Evolutionary conservation across 2,329 filamentous ascomycete species (phyloP).

Genomic region (Nothomitra cinnamomea): DNA sequence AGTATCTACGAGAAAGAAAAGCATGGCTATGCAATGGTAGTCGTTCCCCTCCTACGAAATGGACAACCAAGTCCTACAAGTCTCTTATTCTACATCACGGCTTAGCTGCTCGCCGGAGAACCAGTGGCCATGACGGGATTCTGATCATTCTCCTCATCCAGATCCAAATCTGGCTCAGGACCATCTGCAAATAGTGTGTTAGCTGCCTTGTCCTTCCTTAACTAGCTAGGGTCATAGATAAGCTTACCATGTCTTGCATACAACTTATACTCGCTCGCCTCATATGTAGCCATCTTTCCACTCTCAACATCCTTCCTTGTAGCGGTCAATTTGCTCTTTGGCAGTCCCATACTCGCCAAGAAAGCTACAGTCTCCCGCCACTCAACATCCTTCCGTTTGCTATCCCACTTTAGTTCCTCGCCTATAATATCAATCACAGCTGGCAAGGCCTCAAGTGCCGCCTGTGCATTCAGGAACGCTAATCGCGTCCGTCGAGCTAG

Average conservation of each 20-base stretch:
- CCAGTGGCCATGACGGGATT: not conserved
- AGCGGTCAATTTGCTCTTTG: slow-evolving; percentile 35
- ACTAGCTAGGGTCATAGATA: not conserved
- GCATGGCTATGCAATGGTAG: too few species aligned
- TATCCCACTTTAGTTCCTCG: slow-evolving; percentile 66
- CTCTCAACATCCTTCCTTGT: slow-evolving; percentile 41
- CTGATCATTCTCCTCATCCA: not conserved
- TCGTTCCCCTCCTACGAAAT: too few species aligned
- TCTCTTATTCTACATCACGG: too few species aligned
- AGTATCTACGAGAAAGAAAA: too few species aligned
- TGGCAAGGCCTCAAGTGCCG: slow-evolving; percentile 71
- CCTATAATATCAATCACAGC: slow-evolving; percentile 78
- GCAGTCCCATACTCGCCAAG: slow-evolving; percentile 44
- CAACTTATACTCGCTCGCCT: slow-evolving; percentile 23
- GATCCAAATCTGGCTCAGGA: not conserved
- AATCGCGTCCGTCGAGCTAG: slow-evolving; percentile 70
- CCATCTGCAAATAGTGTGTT: not conserved
- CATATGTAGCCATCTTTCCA: slow-evolving; percentile 31
- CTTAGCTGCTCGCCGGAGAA: not conserved
- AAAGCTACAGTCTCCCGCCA: slow-evolving; percentile 55
- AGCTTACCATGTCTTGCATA: slow-evolving; percentile 26
- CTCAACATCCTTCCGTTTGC: slow-evolving; percentile 53
- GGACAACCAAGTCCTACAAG: not conserved
- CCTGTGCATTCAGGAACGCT: slow-evolving; percentile 83
- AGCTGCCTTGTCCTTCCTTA: not conserved